phyloP scores from a whole-genome alignment of 129 eudicot species.

The Chrysanthemum makinoi region DNA sequence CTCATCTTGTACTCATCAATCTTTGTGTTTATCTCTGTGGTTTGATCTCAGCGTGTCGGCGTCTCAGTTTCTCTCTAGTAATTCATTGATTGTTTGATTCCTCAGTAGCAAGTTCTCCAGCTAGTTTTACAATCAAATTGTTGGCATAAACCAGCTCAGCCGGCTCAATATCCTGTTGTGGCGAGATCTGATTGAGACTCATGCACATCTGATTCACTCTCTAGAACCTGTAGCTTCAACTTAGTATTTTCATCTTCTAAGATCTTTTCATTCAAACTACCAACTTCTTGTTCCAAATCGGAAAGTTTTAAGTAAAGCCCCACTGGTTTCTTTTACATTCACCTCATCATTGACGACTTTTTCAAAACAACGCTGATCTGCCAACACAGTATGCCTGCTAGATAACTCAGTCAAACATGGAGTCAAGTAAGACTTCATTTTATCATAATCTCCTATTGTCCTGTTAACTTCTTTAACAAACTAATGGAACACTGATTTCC shows the following conservation, averaged over 20 bases:
- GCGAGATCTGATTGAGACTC: too few species aligned
- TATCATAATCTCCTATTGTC: too few species aligned
- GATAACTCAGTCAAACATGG: conserved; percentile 43
- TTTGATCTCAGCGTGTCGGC: conserved; percentile 40
- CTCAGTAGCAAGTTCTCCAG: conserved; percentile 37
- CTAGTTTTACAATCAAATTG: too few species aligned
- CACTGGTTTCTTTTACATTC: too few species aligned
- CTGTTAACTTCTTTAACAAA: too few species aligned
- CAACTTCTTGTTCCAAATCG: conserved; percentile 44
- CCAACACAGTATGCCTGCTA: conserved; percentile 42
- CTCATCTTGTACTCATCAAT: conserved; percentile 22
- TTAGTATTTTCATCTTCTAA: conserved; percentile 39
- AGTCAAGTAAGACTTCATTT: conserved; percentile 32
- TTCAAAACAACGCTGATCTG: conserved; percentile 21
- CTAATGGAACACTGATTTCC: too few species aligned
- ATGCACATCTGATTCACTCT: conserved; percentile 23
- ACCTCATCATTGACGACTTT: too few species aligned
- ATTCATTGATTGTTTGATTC: conserved; percentile 37
- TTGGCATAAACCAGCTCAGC: conserved; percentile 15
- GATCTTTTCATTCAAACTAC: conserved; percentile 32
- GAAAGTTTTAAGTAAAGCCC: conserved; percentile 16
- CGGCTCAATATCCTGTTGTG: too few species aligned
- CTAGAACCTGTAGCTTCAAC: not conserved
- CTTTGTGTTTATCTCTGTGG: conserved; percentile 38
- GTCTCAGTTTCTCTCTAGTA: conserved; percentile 41